Evolutionary conservation across 208 protist species (phyloP), one percentile per base, ranked within the genome.

Genomic region (Wallacemonas collosoma): DNA sequence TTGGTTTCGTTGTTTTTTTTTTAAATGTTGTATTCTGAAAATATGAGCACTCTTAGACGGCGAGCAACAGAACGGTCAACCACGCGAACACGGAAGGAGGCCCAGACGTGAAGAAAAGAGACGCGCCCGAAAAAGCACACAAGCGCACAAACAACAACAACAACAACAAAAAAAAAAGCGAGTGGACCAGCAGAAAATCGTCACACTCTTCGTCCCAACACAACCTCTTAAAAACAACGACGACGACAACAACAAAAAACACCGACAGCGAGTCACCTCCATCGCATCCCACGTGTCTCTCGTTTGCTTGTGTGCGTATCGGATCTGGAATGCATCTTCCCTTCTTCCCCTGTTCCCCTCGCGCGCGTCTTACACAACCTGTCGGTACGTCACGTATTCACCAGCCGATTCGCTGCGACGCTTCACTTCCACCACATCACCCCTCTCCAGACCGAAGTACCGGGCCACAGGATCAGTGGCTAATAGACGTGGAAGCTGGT

Each of bases 311-410:
- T 26, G 26, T 26, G 26, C 26, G 26, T 26, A 26, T 26, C 26
- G 26, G 26, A 26, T 26, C 26, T 26, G 26, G 26, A 26, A 26
- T 26, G 26, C 26, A 26, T 45, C 11, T 44, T 56, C 11, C 8
- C 43, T 57, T 15, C 17, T 53, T 47, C 45, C n/a, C 43, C 61
- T 72, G 40, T 48, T 62, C 61, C 36, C 45, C 61, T 26, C 66
- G 9, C 11, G 53, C 15, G 43, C 45, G 11, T 65, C 61, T 84
- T 84, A 98, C 15, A 98, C 80, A 26, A 99, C 97, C 68, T 99
- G 87, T 38, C 98, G 87, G 82, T 99, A 99, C 11, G 98, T 99
- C n/a, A 99, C 94, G 86, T 99, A 99, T 38, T 96, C 78, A 35
- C 98, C 98, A 0, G 98, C 98, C 2, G 98, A 99, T 83, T 99